phyloP scores from a whole-genome alignment of 148 eudicot genomes.

The Spergularia marina region DNA sequence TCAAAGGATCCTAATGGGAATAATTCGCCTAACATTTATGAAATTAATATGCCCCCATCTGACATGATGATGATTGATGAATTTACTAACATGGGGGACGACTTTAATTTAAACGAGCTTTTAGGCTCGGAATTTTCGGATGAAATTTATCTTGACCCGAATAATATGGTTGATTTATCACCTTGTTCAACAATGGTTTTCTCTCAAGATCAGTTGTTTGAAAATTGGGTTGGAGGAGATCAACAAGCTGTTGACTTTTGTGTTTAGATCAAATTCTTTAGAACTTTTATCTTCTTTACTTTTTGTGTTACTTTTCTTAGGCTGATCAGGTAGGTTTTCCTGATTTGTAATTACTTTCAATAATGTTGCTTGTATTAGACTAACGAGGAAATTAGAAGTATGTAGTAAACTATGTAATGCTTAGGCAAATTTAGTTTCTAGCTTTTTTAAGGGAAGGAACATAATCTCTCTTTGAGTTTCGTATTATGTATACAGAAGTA shows the following conservation, averaged over 20 bases:
- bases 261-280: background rate
- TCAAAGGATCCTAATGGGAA: background rate
- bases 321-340: background rate
- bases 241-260: conserved; percentile 24
- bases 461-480: background rate
- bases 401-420: no score
- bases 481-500: background rate
- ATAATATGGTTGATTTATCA: conserved; percentile 21
- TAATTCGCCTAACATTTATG: conserved; percentile 9
- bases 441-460: background rate
- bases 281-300: background rate
- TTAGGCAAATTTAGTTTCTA: background rate
- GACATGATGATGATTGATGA: conserved; percentile 7
- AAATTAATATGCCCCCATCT: background rate
- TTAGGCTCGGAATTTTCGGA: conserved; percentile 27
- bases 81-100: conserved; percentile 19
- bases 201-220: conserved; percentile 34
- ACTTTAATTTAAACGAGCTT: conserved; percentile 21
- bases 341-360: background rate
- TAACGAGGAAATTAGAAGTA: no score
- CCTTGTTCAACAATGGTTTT: conserved; percentile 26
- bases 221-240: conserved; percentile 38
- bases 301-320: background rate
- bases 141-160: conserved; percentile 22
- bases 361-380: background rate